A percentile compares a stretch with the other conserved stretches of the same genome.
Evolutionary conservation across 495 filamentous ascomycete genomes (phyloP).

Genomic region (Aspergillus affinis): DNA sequence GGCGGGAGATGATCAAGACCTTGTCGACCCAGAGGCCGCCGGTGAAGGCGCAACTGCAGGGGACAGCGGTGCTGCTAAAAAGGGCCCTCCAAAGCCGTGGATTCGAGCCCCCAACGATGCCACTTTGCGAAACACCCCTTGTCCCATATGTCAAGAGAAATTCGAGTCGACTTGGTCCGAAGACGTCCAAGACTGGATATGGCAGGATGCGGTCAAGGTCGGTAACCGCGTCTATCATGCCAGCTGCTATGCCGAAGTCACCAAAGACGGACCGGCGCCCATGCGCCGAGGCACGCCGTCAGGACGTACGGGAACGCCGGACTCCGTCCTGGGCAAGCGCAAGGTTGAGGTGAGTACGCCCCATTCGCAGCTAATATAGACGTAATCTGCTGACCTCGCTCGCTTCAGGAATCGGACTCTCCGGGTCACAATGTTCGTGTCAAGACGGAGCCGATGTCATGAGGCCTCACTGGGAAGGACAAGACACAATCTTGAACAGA

Average conservation of each 20-base stretch:
- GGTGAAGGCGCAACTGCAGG: conserved; percentile 31
- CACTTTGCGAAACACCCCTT: conserved; percentile 65
- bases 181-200: conserved; percentile 93
- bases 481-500: no score
- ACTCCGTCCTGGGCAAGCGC: conserved; percentile 71
- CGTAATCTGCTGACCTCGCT: not conserved
- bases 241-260: conserved; percentile 83
- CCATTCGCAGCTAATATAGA: not conserved
- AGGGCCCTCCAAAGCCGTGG: conserved; percentile 67
- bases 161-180: conserved; percentile 89
- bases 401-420: conserved; percentile 32
- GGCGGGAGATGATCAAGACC: conserved; percentile 59
- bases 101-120: conserved; percentile 81
- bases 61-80: conserved; percentile 42
- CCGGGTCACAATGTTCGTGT: conserved; percentile 41
- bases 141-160: conserved; percentile 92
- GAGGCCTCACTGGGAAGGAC: not conserved
- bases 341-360: conserved; percentile 65
- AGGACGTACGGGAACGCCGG: conserved; percentile 55
- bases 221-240: conserved; percentile 85
- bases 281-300: conserved; percentile 40
- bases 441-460: conserved; percentile 38
- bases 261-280: conserved; percentile 53
- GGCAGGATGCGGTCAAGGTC: conserved; percentile 83
- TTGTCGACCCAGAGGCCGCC: conserved; percentile 41